A percentile compares a stretch with the other conserved stretches of the same genome.
These are phyloP conservation scores for Hypomyces rosellus DNA, from an alignment of 2,329 filamentous ascomycete genomes.

Conservation along the genomic window DNA sequence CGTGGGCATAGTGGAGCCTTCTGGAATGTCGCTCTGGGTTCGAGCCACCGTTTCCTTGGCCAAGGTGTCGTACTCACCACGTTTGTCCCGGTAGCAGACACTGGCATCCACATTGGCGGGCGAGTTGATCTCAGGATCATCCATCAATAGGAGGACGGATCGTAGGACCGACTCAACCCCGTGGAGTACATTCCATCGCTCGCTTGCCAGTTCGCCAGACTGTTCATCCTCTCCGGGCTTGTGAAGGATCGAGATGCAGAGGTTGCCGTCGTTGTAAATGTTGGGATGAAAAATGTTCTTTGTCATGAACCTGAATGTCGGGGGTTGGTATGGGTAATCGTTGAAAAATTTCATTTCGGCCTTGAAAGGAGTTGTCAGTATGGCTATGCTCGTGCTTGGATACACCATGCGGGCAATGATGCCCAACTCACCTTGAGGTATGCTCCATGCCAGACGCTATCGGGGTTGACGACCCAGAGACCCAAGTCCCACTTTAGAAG, in stretches of 20 bases:
- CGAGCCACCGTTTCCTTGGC: slow-evolving; percentile 64
- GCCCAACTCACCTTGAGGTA: slow-evolving; percentile 63
- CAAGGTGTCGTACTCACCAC: slow-evolving; percentile 60
- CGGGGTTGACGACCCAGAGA: slow-evolving; percentile 86
- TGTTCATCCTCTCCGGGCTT: slow-evolving; percentile 85
- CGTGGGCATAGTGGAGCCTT: slow-evolving; percentile 76
- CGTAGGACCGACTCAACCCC: slow-evolving; percentile 92
- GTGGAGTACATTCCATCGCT: slow-evolving; percentile 92
- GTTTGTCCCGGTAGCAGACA: slow-evolving; percentile 73
- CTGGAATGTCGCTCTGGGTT: slow-evolving; percentile 74
- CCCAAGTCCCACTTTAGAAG: slow-evolving; percentile 83
- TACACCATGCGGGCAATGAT: not conserved
- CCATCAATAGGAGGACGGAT: slow-evolving; percentile 83
- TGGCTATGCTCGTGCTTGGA: not conserved
- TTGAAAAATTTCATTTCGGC: slow-evolving; percentile 80
- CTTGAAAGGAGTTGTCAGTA: slow-evolving; percentile 27
- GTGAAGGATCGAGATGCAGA: slow-evolving; percentile 97
- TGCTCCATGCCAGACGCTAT: slow-evolving; percentile 85
- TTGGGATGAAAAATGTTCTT: slow-evolving; percentile 85
- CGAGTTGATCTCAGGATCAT: slow-evolving; percentile 88
- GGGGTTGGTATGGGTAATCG: slow-evolving; percentile 86
- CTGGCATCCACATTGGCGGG: slow-evolving; percentile 93
- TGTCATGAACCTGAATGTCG: slow-evolving; percentile 75
- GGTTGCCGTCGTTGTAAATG: slow-evolving; percentile 80
- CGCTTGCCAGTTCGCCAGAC: slow-evolving; percentile 82